A percentile compares a stretch with the other conserved stretches of the same genome.
Conservation (phyloP, 1,284 basidiomycete genomes). For the Cutaneotrichosporon arboriforme region DNA sequence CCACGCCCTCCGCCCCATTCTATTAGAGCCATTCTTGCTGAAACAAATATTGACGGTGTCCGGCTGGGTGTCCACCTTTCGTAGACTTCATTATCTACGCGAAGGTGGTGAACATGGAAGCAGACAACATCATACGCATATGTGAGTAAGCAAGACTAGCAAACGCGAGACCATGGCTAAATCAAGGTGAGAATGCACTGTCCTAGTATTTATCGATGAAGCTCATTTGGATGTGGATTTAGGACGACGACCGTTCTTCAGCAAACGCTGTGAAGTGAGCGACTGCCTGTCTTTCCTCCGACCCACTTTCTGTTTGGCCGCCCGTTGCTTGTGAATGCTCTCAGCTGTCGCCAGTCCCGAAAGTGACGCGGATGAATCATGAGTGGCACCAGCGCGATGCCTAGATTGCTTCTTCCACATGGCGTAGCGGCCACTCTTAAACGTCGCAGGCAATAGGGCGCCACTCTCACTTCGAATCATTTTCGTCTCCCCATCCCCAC, state of each 20-base stretch:
- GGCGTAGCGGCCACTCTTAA: conserved; percentile 87
- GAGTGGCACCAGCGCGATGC: neutral
- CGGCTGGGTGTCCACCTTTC: too few relatives aligned
- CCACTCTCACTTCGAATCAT: conserved; percentile 91
- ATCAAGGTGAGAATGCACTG: too few relatives aligned
- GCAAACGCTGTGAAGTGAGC: neutral
- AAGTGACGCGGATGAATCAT: too few relatives aligned
- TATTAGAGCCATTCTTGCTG: too few relatives aligned
- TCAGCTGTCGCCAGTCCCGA: conserved; percentile 9
- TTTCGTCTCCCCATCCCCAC: conserved; percentile 89
- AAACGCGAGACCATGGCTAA: too few relatives aligned
- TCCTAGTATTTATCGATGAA: too few relatives aligned
- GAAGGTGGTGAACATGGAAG: too few relatives aligned
- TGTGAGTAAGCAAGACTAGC: too few relatives aligned
- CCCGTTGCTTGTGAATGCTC: conserved; percentile 5
- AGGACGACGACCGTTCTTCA: conserved; percentile 13
- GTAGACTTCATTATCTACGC: too few relatives aligned
- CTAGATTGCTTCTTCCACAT: conserved; percentile 67
- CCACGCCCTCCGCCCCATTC: too few relatives aligned
- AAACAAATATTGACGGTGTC: too few relatives aligned
- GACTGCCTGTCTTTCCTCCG: neutral
- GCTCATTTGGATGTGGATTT: neutral
- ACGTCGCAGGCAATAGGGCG: conserved; percentile 83
- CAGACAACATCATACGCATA: too few relatives aligned
- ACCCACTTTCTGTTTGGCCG: conserved; percentile 3